Evolutionary conservation across 2,329 filamentous ascomycete genomes (phyloP), one percentile per base, ranked within the genome.

Genomic region (Aspergillus melleus): DNA sequence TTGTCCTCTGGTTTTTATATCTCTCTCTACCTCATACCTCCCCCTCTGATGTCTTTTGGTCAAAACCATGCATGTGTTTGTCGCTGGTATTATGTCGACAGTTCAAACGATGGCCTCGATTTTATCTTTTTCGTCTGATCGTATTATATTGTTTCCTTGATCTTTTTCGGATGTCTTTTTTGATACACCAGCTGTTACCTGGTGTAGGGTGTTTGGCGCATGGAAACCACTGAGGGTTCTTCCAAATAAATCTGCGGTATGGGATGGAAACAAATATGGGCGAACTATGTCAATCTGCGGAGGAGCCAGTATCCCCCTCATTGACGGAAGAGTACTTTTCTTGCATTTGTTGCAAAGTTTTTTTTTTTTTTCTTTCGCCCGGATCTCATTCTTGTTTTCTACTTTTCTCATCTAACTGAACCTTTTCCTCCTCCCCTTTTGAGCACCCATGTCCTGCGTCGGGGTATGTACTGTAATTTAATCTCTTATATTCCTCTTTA

Each of bases 381-480:
- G 50, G 54, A 55, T 61, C 61, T 59, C 50, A 53, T 60, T 59
- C 64, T 12, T 54, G 59, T 59, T 61, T 62, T 59, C 32, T 51
- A 57, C 20, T 50, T 42, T 19, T 22, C 44, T 47, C 44, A 47
- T 47, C 44, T 53, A 61, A 64, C 60, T 32, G 50, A 22, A 26
- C 57, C 46, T 66, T 60, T 62, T 64, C 52, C 64, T 63, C 64
- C 62, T 60, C 64, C 61, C 60, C 32, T 36, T 42, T 16, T 58
- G 39, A 52, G 64, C 61, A 58, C 59, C 52, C 56, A 52, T 61
- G 51, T 58, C 42, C 55, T 63, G 54, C 56, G 51, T 59, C 22
- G 49, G 52, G 50, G 22, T 36, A 49, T 64, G 68, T 72, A 73
- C 67, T 73, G 71, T 72, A 73, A 73, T 66, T 68, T 72, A 71